Evolutionary conservation across 179 eudicot species (phyloP).

Genomic region (Monotropa hypopitys): DNA sequence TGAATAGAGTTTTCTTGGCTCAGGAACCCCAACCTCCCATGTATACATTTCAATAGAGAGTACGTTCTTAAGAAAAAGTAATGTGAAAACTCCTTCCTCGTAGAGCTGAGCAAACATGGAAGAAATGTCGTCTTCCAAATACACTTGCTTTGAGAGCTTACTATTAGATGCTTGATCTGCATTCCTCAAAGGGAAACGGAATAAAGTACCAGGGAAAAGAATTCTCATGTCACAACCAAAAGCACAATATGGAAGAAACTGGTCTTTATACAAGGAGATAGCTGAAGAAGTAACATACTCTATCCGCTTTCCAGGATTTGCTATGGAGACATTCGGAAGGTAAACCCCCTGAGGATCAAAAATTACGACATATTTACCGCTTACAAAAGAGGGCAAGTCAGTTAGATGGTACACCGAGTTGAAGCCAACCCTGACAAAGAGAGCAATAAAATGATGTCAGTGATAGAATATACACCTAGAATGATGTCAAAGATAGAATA

Average conservation of each 20-base stretch:
- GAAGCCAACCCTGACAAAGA: slow-evolving; percentile 78
- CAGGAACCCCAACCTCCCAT: slow-evolving; percentile 65
- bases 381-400: slow-evolving; percentile 95
- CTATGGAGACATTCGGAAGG: slow-evolving; percentile 87
- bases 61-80: slow-evolving; percentile 79
- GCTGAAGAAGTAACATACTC: slow-evolving; percentile 90
- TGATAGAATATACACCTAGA: not conserved
- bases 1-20: slow-evolving; percentile 67
- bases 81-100: slow-evolving; percentile 77
- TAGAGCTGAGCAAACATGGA: slow-evolving; percentile 76
- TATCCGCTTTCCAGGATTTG: slow-evolving; percentile 95
- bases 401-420: slow-evolving; percentile 97
- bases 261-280: slow-evolving; percentile 65
- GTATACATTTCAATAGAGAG: slow-evolving; percentile 72
- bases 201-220: slow-evolving; percentile 78
- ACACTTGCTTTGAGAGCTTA: slow-evolving; percentile 91
- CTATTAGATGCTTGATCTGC: slow-evolving; percentile 80
- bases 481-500: slow-evolving; percentile 6
- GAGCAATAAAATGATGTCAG: slow-evolving; percentile 8
- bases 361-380: slow-evolving; percentile 80
- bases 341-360: slow-evolving; percentile 96
- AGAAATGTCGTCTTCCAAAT: slow-evolving; percentile 67
- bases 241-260: slow-evolving; percentile 84
- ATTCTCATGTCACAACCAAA: slow-evolving; percentile 92
- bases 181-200: slow-evolving; percentile 94